These are phyloP conservation scores for Ophiostoma montium DNA, from an alignment of 2,329 filamentous ascomycete genomes.

Conservation along the genomic window DNA sequence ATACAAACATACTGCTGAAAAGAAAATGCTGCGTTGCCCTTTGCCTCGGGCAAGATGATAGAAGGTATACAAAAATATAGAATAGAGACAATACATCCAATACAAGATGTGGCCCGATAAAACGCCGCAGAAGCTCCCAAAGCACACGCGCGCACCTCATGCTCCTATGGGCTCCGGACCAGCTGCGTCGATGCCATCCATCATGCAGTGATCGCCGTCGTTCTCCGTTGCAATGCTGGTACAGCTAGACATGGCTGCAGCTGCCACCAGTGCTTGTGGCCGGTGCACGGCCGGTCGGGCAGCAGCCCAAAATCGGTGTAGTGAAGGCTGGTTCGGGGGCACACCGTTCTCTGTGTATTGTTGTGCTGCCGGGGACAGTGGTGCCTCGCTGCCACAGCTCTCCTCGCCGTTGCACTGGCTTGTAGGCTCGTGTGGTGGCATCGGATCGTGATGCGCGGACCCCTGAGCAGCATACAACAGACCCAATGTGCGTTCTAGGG, in stretches of 20 bases:
- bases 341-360: conserved; percentile 1
- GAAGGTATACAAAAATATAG: too few relatives aligned
- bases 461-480: conserved; percentile 38
- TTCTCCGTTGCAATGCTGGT: not conserved
- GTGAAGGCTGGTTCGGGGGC: conserved; percentile 30
- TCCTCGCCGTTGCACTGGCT: conserved; percentile 6
- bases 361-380: not conserved
- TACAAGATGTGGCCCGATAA: too few relatives aligned
- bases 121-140: too few relatives aligned
- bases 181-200: not conserved
- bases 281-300: conserved; percentile 15
- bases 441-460: conserved; percentile 6
- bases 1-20: too few relatives aligned
- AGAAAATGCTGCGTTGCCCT: too few relatives aligned
- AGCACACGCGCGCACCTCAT: not conserved
- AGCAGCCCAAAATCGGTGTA: conserved; percentile 50
- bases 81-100: too few relatives aligned
- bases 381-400: not conserved
- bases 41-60: too few relatives aligned
- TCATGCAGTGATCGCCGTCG: not conserved
- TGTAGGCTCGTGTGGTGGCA: not conserved
- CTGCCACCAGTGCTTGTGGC: too few relatives aligned
- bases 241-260: not conserved
- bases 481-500: conserved; percentile 39
- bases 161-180: not conserved